Evolutionary conservation across 768 basidiomycete genomes (phyloP).

Genomic region (Daedalea quercina): DNA sequence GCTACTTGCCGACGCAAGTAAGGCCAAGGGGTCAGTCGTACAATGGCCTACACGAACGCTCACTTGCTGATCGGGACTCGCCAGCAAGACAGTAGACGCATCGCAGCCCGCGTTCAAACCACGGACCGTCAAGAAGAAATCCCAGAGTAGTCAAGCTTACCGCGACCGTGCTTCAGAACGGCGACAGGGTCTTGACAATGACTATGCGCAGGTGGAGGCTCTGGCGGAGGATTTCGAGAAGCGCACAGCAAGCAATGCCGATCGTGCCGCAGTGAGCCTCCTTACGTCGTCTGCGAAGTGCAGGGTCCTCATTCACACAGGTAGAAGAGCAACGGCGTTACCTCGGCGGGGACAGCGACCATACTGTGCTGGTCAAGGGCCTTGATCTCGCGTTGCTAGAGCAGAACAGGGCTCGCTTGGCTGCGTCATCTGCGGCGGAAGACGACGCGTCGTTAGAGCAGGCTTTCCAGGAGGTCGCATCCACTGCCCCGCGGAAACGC

Average conservation of each 20-base stretch:
- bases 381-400: conserved; percentile 60
- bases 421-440: conserved; percentile 38
- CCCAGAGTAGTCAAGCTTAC: conserved; percentile 53
- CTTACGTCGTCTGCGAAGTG: background rate
- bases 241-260: conserved; percentile 47
- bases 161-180: conserved; percentile 75
- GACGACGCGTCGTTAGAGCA: conserved; percentile 82
- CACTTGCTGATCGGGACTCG: background rate
- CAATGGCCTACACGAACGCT: background rate
- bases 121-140: conserved; percentile 61
- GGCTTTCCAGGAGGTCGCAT: conserved; percentile 48
- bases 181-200: conserved; percentile 56
- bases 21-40: conserved; percentile 10
- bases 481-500: conserved; percentile 51
- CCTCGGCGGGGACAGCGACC: conserved; percentile 47
- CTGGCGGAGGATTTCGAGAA: conserved; percentile 78
- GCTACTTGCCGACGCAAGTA: conserved; percentile 18
- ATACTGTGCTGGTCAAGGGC: conserved; percentile 76
- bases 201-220: conserved; percentile 77
- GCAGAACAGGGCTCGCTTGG: conserved; percentile 42
- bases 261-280: conserved; percentile 49
- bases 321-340: conserved; percentile 64
- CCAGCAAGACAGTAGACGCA: conserved; percentile 41
- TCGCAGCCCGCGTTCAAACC: conserved; percentile 74
- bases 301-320: conserved; percentile 27